Conservation (phyloP, 2,329 filamentous ascomycete species). For the Zasmidium cellare region DNA sequence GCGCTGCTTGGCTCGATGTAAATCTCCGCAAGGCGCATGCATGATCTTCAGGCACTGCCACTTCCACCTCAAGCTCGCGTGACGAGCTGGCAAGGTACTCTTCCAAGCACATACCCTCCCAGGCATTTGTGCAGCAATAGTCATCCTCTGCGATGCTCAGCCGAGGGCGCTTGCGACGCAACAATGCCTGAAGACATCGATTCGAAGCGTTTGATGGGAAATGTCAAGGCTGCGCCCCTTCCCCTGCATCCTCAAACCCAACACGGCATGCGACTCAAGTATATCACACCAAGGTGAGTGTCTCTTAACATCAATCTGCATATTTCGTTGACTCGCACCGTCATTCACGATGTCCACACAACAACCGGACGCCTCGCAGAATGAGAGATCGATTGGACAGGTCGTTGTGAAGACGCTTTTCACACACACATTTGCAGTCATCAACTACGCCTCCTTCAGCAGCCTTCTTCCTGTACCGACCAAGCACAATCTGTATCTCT, state of each 20-base stretch:
- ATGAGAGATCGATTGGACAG: neutral
- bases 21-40: neutral
- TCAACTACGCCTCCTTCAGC: conserved; percentile 4
- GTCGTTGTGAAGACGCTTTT: conserved; percentile 8
- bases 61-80: neutral
- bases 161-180: neutral
- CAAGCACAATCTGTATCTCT: conserved; percentile 6
- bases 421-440: conserved; percentile 5
- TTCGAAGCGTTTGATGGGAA: too few relatives aligned
- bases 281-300: too few relatives aligned
- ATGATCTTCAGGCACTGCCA: neutral
- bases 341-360: neutral
- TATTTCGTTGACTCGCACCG: too few relatives aligned
- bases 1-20: too few relatives aligned
- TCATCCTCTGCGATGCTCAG: neutral
- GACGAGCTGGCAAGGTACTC: too few relatives aligned
- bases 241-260: neutral
- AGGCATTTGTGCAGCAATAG: neutral
- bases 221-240: neutral
- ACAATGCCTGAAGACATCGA: too few relatives aligned
- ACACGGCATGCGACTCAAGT: neutral
- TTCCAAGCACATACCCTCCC: too few relatives aligned
- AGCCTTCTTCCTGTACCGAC: conserved; percentile 3
- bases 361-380: neutral
- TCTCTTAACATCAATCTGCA: too few relatives aligned